A percentile compares a stretch with the other conserved stretches of the same genome.
phyloP scores from a whole-genome alignment of 352 stramenopile species.

The Phytophthora macrochlamydospora region DNA sequence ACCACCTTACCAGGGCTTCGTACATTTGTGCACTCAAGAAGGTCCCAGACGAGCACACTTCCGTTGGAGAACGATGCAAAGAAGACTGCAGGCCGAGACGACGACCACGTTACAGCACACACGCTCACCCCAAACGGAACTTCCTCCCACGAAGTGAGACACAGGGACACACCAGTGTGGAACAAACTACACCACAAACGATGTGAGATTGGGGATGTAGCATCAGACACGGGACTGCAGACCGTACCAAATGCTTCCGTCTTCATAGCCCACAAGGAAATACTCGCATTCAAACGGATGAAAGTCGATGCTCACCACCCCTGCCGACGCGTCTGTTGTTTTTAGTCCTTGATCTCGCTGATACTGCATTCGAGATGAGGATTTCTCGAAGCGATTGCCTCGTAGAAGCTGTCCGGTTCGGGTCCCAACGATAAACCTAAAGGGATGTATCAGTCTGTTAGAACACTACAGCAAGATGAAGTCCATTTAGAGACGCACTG shows the following conservation, averaged over 20 bases:
- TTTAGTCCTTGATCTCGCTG: conserved; percentile 18
- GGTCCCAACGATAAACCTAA: conserved; percentile 59
- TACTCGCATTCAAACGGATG: conserved; percentile 53
- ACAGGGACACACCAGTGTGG: conserved; percentile 35
- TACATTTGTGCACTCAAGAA: conserved; percentile 51
- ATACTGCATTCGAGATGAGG: conserved; percentile 23
- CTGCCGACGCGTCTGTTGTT: conserved; percentile 13
- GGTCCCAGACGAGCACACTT: conserved; percentile 57
- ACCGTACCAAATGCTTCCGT: conserved; percentile 54
- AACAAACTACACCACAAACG: conserved; percentile 46
- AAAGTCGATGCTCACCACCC: conserved; percentile 56
- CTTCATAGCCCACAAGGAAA: conserved; percentile 71
- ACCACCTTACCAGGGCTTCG: neutral
- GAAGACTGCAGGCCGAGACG: conserved; percentile 55
- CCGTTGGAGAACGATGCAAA: conserved; percentile 58
- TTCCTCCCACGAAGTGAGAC: conserved; percentile 63
- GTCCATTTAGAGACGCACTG: conserved; percentile 37
- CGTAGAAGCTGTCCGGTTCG: conserved; percentile 41
- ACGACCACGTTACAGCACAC: conserved; percentile 54
- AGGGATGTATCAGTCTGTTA: neutral
- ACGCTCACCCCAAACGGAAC: conserved; percentile 46
- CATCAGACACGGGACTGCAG: neutral
- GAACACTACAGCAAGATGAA: neutral
- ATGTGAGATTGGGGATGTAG: neutral
- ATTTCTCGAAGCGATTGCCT: conserved; percentile 49